Evolutionary conservation across 352 stramenopile genomes (phyloP), one percentile per base, ranked within the genome.

Genomic region (Phytopythium aichiense): DNA sequence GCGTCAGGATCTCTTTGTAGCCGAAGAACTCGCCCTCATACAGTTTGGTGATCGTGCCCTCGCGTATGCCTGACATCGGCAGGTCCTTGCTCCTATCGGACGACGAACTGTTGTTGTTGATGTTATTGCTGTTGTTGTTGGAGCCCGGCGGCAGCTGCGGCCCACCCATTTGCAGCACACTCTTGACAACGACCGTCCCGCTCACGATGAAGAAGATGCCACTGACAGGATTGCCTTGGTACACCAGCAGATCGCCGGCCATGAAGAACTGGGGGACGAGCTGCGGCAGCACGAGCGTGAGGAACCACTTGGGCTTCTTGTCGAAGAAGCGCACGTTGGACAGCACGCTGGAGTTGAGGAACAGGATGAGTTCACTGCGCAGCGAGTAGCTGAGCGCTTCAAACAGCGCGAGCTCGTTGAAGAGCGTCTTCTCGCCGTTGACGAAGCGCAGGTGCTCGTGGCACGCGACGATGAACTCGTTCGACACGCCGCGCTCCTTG

Each of bases 251-350:
- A 53, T 92, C 83, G 2, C 83, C 76, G 25, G 82, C 63, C 4
- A 89, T 59, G 40, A 84, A 92, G 63, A 77, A 92, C 56, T 92
- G 83, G 4, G 83, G 83, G 11, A 88, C 70, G 4, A 92, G 66
- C 23, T 79, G 68, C 23, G 81, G 83, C 15, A 92, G 60, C 15
- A 92, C 60, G 20, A 92, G 63, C 16, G 83, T 88, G 18, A 92
- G 61, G 60, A 92, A 92, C 83, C 83, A 92, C 43, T 92, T 92
- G 5, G 83, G 83, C 30, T 92, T 92, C 56, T 92, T 92, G 55
- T 92, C 83, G 31, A 92, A 92, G 60, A 92, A 91, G 1, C 83
- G 77, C 7, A 91, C 77, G 55, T 88, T 82, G 4, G 79, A 78
- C 6, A 91, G 63, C 2, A 88, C 67, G 31, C 68, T 67, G 31